Base-by-base conservation (phyloP, 2,329 filamentous ascomycete species). In the Neonectria coccinea region DNA sequence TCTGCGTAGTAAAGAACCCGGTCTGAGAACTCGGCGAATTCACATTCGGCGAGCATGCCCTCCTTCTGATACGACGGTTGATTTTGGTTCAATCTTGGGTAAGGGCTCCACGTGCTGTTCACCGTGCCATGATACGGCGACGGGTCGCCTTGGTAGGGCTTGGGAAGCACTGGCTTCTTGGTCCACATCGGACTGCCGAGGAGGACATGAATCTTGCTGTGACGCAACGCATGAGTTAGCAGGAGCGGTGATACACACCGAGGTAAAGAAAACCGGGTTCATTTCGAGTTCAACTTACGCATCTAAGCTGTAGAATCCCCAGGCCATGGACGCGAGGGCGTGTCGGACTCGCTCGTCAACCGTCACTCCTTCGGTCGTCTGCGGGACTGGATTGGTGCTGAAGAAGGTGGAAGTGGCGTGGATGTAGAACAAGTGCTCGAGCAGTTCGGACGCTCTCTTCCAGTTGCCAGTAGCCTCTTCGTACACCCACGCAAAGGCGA, bases 281-380 rank as follows among this genome's bases (percentile, higher is more conserved):
- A 25, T 25, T 25, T 25, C 5, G 25, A 25, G 25, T 6, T 52
- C 6, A 20, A 56, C 73, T 52, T 58, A 73, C 72, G 59, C 59
- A 14, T 73, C 67, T 10, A 73, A 50, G 56, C 56, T 67, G 27
- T 72, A 73, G 8, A 74, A 63, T 2, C 71, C 73, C 68, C 70
- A 74, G 5, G 63, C 22, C 5, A 71, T 68, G 3, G 50, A 59
- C 3, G 64, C 64, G 6, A 66, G 6, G 2, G 68, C 70, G 5
- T 50, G 41, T 18, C 67, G 61, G 11, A 57, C 41, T 11, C 53
- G 18, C 1, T 16, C 11, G 20, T 18, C 16, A 12, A n/a, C 2
- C 20, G 2, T 29, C 25, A 41, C 29, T 7, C 25, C 45, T 18
- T 48, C 45, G 14, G 6, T 14, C 3, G 22, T 25, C 14, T 11